These are phyloP conservation scores for Mortierella sp. DNA, from an alignment of 371 early-diverging fungal species.

Conservation along the genomic window DNA sequence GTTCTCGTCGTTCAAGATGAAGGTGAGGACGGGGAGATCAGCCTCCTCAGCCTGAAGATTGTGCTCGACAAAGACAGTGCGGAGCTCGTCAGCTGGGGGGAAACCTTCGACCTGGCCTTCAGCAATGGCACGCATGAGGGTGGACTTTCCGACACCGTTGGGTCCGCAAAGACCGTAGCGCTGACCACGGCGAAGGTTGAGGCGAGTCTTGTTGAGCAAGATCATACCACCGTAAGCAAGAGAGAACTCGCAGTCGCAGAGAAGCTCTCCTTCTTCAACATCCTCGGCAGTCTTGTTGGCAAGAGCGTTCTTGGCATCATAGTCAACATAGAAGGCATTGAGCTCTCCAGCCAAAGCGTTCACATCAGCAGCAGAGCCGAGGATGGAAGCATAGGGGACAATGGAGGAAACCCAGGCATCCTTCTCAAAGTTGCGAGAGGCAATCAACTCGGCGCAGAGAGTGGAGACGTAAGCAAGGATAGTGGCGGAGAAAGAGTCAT, in stretches of 20 bases:
- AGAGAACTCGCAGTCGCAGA: conserved; percentile 84
- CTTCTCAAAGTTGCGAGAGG: conserved; percentile 61
- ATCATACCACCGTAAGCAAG: conserved; percentile 88
- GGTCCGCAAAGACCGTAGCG: conserved; percentile 87
- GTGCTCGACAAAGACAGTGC: conserved; percentile 81
- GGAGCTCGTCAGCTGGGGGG: conserved; percentile 76
- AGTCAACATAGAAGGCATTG: conserved; percentile 53
- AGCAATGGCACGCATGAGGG: conserved; percentile 87
- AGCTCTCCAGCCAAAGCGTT: conserved; percentile 50
- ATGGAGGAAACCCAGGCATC: conserved; percentile 61
- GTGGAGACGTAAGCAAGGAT: conserved; percentile 58
- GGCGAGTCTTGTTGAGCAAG: conserved; percentile 77
- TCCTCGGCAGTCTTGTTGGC: conserved; percentile 67
- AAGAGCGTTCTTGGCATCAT: conserved; percentile 58
- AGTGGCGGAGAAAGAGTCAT: conserved; percentile 58
- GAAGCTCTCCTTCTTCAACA: conserved; percentile 77
- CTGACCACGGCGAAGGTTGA: conserved; percentile 80
- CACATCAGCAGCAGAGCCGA: conserved; percentile 56
- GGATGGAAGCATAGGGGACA: conserved; percentile 66
- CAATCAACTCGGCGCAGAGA: conserved; percentile 61
- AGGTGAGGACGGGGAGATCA: conserved; percentile 73
- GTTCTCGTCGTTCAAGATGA: conserved; percentile 59
- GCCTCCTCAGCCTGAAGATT: conserved; percentile 80
- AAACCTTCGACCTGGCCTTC: conserved; percentile 81
- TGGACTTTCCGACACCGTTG: conserved; percentile 92